These are phyloP conservation scores for Paecilomyces variotii DNA, from an alignment of 2,329 filamentous ascomycete genomes.

Conservation along the genomic window DNA sequence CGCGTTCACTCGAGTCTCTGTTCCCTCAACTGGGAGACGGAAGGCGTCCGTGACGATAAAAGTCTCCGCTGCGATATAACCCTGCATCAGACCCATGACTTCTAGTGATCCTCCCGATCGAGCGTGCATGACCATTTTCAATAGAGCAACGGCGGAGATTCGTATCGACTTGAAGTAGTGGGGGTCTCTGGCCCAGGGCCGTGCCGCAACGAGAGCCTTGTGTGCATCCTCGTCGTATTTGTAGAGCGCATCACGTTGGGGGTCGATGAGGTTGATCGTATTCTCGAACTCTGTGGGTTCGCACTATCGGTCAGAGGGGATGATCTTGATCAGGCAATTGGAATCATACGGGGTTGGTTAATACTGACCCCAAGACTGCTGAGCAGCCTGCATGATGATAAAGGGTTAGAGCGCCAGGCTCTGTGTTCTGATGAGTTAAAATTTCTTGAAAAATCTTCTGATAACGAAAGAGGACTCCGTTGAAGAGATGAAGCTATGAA, in stretches of 20 bases:
- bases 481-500: no score
- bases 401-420: background rate
- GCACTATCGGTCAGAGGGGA: background rate
- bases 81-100: slow-evolving; percentile 97
- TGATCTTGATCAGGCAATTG: slow-evolving; percentile 3
- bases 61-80: slow-evolving; percentile 73
- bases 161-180: slow-evolving; percentile 90
- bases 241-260: slow-evolving; percentile 85
- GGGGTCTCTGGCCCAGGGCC: slow-evolving; percentile 70
- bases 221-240: slow-evolving; percentile 64
- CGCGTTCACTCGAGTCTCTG: slow-evolving; percentile 96
- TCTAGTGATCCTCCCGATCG: slow-evolving; percentile 88
- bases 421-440: background rate
- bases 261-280: slow-evolving; percentile 72
- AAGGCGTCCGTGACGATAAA: slow-evolving; percentile 94
- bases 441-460: background rate
- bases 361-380: slow-evolving; percentile 53
- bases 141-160: slow-evolving; percentile 83
- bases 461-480: background rate
- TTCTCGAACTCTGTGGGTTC: slow-evolving; percentile 72
- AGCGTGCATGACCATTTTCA: slow-evolving; percentile 99
- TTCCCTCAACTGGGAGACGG: slow-evolving; percentile 88
- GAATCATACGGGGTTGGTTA: slow-evolving; percentile 9
- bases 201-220: slow-evolving; percentile 54
- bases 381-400: slow-evolving; percentile 46